Conservation (phyloP, 177 flowering plant species). For the Vitis hybrid region DNA sequence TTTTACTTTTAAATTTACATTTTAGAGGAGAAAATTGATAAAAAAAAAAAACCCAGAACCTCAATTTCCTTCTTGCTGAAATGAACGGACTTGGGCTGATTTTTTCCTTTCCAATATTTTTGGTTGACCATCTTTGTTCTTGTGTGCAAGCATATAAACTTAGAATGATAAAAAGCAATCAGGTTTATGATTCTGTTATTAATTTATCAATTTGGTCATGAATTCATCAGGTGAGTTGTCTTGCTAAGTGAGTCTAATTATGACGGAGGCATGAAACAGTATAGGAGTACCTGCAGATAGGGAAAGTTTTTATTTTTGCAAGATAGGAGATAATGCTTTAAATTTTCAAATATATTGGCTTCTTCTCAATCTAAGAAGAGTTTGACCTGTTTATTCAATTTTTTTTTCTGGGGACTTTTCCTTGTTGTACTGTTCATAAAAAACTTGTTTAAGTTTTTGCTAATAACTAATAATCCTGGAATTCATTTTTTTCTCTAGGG, state of each 20-base stretch:
- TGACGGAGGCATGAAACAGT: neutral
- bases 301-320: neutral
- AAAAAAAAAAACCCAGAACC: too few species aligned
- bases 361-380: neutral
- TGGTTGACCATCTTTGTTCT: too few species aligned
- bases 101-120: too few species aligned
- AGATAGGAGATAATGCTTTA: neutral
- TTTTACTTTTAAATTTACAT: too few species aligned
- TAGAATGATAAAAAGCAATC: neutral
- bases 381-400: neutral
- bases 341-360: neutral
- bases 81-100: too few species aligned
- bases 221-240: neutral
- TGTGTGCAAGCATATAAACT: neutral
- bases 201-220: neutral
- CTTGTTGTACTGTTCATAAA: neutral
- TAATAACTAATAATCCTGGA: neutral
- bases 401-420: neutral
- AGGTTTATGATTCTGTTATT: neutral
- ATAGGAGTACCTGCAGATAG: neutral
- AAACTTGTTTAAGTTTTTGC: neutral
- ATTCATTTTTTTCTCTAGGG: slow-evolving; percentile 34
- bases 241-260: too few species aligned
- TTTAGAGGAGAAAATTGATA: too few species aligned
- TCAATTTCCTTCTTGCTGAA: too few species aligned